These are phyloP conservation scores for Porpolomopsis calyptriformis DNA, from an alignment of 768 basidiomycete genomes.

Conservation along the genomic window DNA sequence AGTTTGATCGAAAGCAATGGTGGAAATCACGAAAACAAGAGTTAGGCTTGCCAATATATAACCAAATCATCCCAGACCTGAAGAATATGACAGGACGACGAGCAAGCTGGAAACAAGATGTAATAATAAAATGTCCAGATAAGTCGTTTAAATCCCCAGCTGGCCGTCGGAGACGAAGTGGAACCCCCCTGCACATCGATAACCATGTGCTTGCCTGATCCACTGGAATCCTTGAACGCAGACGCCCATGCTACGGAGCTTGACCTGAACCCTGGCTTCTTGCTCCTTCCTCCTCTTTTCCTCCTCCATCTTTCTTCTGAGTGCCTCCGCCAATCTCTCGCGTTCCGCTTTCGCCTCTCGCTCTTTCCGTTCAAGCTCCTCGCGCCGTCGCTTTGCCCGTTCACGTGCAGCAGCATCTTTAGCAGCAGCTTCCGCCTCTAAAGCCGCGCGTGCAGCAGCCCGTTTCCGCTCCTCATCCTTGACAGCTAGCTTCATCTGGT, in stretches of 20 bases:
- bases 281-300: conserved; percentile 24
- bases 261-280: conserved; percentile 34
- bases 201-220: conserved; percentile 31
- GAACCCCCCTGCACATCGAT: conserved; percentile 36
- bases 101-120: too few species aligned
- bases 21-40: too few species aligned
- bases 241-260: conserved; percentile 36
- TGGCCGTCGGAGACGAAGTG: conserved; percentile 28
- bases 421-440: conserved; percentile 13
- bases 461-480: conserved; percentile 11
- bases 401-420: conserved; percentile 16
- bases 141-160: conserved; percentile 20
- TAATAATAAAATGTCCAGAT: too few species aligned
- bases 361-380: conserved; percentile 20
- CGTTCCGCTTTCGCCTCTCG: conserved; percentile 11
- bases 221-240: conserved; percentile 38
- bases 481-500: conserved; percentile 8
- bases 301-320: conserved; percentile 16
- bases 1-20: too few species aligned
- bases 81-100: too few species aligned
- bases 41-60: too few species aligned
- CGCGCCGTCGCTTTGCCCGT: conserved; percentile 17
- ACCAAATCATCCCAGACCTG: too few species aligned
- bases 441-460: conserved; percentile 13
- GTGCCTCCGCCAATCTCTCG: neutral